Evolutionary conservation across 306 rosid species (phyloP).

Genomic region (Vigna reflexopilosa): DNA sequence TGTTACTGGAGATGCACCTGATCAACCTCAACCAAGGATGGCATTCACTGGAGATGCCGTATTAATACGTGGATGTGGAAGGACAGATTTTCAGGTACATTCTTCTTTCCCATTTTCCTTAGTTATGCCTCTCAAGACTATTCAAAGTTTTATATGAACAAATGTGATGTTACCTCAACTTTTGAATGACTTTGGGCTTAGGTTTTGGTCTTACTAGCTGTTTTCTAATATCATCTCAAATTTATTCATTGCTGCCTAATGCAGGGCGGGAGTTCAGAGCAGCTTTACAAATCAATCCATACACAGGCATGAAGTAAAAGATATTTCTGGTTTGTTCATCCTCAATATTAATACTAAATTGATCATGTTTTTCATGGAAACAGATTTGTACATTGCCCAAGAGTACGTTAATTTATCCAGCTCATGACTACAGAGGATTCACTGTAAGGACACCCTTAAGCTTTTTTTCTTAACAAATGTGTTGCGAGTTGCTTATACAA

Average conservation of each 20-base stretch:
- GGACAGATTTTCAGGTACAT: conserved; percentile 95
- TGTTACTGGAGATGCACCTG: conserved; percentile 83
- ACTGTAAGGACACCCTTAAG: conserved; percentile 55
- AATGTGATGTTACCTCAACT: neutral
- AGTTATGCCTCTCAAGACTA: conserved; percentile 23
- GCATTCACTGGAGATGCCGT: conserved; percentile 94
- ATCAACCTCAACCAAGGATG: conserved; percentile 82
- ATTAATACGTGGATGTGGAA: conserved; percentile 94
- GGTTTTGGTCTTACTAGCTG: conserved; percentile 4
- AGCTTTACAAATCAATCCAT: conserved; percentile 87
- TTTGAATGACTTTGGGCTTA: conserved; percentile 14
- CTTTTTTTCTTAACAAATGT: conserved; percentile 23
- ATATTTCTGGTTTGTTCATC: conserved; percentile 29
- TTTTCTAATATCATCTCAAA: conserved; percentile 15
- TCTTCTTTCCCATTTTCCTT: conserved; percentile 18
- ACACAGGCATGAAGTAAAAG: conserved; percentile 76
- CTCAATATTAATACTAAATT: conserved; percentile 16
- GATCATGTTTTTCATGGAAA: conserved; percentile 37
- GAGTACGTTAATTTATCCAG: conserved; percentile 81
- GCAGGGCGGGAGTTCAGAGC: conserved; percentile 95
- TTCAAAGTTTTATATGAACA: conserved; percentile 34
- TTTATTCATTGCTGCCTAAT: conserved; percentile 37
- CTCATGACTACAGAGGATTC: conserved; percentile 97
- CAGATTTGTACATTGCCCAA: conserved; percentile 87
- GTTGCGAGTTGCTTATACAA: conserved; percentile 45